Evolutionary conservation across 2,329 filamentous ascomycete species (phyloP).

Genomic region (Colletotrichum viniferum): DNA sequence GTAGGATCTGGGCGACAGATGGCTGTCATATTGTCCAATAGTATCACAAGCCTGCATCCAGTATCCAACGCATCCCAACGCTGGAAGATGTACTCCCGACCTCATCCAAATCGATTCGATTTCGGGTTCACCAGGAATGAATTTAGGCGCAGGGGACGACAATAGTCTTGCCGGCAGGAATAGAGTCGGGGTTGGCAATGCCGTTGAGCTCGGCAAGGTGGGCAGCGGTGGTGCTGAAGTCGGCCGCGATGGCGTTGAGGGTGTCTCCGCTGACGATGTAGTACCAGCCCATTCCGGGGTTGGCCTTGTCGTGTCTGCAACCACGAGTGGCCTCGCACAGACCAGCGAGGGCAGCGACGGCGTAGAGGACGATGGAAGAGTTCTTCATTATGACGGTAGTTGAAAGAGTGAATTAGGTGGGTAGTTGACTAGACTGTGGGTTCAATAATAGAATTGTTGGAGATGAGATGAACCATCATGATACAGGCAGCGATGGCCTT

Average conservation of each 20-base stretch:
- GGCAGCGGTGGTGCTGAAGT: not conserved
- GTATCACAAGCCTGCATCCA: not conserved
- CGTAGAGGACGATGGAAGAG: not conserved
- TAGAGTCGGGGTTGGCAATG: not conserved
- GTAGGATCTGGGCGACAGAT: not conserved
- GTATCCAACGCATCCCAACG: not conserved
- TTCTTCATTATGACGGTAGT: not conserved
- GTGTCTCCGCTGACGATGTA: not conserved
- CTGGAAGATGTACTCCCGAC: not conserved
- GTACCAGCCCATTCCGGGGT: not conserved
- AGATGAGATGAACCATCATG: not conserved
- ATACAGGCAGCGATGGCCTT: not conserved
- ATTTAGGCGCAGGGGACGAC: constrained; percentile 2
- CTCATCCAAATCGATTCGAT: not conserved
- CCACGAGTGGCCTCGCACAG: not conserved
- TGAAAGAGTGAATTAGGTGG: not conserved
- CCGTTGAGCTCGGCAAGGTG: not conserved
- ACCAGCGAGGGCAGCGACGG: not conserved
- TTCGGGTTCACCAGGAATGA: accelerated
- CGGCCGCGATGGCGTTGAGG: not conserved
- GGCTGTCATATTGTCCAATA: not conserved
- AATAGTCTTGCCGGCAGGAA: constrained; percentile 21
- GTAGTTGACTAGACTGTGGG: not conserved
- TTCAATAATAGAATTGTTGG: not conserved
- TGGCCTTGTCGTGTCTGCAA: not conserved